Evolutionary conservation across 2,329 filamentous ascomycete genomes (phyloP).

Genomic region (Aspergillus sp.): DNA sequence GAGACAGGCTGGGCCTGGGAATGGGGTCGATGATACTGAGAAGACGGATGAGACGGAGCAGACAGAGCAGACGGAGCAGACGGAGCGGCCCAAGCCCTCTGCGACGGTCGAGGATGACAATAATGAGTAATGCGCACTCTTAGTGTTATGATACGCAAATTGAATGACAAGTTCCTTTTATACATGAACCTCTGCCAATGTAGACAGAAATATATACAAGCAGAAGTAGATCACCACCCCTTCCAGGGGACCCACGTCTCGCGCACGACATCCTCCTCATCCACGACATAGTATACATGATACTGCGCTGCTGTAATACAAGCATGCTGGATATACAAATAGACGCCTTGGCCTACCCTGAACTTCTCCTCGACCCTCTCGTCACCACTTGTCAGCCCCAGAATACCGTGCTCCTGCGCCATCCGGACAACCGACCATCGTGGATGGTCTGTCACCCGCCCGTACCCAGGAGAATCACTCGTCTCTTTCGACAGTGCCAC

Average conservation of each 20-base stretch:
- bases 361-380: slow-evolving; percentile 44
- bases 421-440: slow-evolving; percentile 62
- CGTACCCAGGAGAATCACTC: slow-evolving; percentile 66
- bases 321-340: slow-evolving; percentile 76
- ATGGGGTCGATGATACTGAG: neutral
- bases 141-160: too few species aligned
- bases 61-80: too few species aligned
- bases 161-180: neutral
- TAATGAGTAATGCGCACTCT: neutral
- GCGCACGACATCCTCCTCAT: slow-evolving; percentile 37
- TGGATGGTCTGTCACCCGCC: slow-evolving; percentile 65
- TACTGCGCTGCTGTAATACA: slow-evolving; percentile 71
- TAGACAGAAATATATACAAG: neutral
- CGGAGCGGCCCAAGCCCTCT: neutral
- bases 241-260: slow-evolving; percentile 29
- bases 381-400: slow-evolving; percentile 51
- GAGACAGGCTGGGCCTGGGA: neutral
- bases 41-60: too few species aligned
- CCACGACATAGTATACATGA: slow-evolving; percentile 70
- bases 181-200: neutral
- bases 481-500: slow-evolving; percentile 70
- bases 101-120: slow-evolving; percentile 8
- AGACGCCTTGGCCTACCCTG: slow-evolving; percentile 62
- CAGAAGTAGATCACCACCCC: slow-evolving; percentile 15
- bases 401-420: slow-evolving; percentile 74